A percentile compares a stretch with the other conserved stretches of the same genome.
Conservation (phyloP, 2,329 filamentous ascomycete species). For the Hypoxylon sp. region DNA sequence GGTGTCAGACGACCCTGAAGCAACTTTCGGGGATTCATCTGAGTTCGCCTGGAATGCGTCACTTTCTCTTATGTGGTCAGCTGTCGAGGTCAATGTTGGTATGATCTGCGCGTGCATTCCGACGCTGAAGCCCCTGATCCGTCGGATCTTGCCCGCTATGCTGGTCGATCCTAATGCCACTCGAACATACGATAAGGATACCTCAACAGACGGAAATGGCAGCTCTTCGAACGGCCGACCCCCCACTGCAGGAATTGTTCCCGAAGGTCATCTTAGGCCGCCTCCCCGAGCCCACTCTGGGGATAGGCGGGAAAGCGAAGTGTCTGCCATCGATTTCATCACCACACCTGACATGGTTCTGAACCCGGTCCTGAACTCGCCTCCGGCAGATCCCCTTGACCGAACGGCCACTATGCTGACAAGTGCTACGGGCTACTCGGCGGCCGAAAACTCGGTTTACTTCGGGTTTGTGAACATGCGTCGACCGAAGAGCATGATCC, state of each 20-base stretch:
- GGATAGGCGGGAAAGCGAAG: conserved; percentile 44
- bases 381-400: conserved; percentile 33
- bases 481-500: conserved; percentile 76
- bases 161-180: conserved; percentile 64
- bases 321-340: conserved; percentile 60
- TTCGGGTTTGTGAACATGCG: conserved; percentile 83
- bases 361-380: conserved; percentile 5
- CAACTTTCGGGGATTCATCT: conserved; percentile 63
- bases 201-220: conserved; percentile 42
- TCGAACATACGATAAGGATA: conserved; percentile 38
- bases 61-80: conserved; percentile 91
- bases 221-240: conserved; percentile 43
- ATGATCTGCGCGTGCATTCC: conserved; percentile 95
- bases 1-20: conserved; percentile 53
- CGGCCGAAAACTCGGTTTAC: conserved; percentile 64
- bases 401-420: conserved; percentile 50
- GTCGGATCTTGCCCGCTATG: conserved; percentile 70
- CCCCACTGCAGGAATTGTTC: conserved; percentile 13
- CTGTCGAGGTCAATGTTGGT: conserved; percentile 89
- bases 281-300: conserved; percentile 33
- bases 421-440: conserved; percentile 51
- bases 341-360: conserved; percentile 55
- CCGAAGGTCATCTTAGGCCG: conserved; percentile 23
- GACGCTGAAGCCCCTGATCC: conserved; percentile 86
- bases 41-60: conserved; percentile 81